Evolutionary conservation across 257 asterid genomes (phyloP), one percentile per base, ranked within the genome.

Genomic region (Lantana camara): DNA sequence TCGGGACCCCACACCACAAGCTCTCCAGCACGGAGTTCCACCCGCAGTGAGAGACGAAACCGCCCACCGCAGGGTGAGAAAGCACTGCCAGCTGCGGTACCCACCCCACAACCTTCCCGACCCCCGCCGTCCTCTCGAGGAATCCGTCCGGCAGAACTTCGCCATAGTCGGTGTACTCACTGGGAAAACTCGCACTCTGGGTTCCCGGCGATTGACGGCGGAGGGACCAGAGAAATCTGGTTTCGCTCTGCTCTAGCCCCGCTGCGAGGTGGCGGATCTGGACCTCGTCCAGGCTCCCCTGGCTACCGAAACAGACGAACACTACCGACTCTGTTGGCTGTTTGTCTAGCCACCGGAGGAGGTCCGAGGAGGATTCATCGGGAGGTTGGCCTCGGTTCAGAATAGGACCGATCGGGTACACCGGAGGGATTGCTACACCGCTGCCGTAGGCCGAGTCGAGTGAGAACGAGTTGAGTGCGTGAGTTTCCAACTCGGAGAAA

Each of bases 1-100:
- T 57, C 0, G 92, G 90, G 34, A 82, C 86, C 12, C 85, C 85
- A 11, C 69, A 76, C 92, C 88, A 84, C 9, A 87, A 9, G 70
- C 89, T 82, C 69, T 87, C 92, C 62, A 84, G 54, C 57, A 60
- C 75, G 0, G 92, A 84, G 52, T 87, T 87, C 95, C 95, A 87
- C 0, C 95, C 95, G 2, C 95, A 87, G 47, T 84, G 92, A 0
- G 90, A 87, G 4, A 82, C 82, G 30, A 84, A 87, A 2, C 89
- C 92, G 3, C 92, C 86, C 9, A 84, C 69, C 0, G 95, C 71
- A 0, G 55, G 41, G 1, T 87, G 84, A 0, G 83, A 74, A 2
- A 82, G 63, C 9, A 80, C 80, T 0, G 64, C 67, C 38, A 87
- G 16, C 59, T 84, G 95, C 0, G 95, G 86, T 1, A 60, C 72